Base-by-base conservation (phyloP, 2,329 filamentous ascomycete species). In the Pseudocercospora fijiensis region DNA sequence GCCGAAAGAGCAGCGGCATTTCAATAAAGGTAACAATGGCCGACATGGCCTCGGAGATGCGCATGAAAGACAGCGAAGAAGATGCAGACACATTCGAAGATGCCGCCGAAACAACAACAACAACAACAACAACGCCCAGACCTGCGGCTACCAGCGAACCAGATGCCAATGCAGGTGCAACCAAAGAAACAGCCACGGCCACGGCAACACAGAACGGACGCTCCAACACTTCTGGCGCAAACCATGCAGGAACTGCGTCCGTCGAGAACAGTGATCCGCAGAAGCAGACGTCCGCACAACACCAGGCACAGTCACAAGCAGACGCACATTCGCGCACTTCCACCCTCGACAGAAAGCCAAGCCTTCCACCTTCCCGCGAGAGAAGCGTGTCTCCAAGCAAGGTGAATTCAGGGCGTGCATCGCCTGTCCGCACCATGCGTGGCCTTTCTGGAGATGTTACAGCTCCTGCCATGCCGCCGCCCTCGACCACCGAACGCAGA, bases 81-180 rank as follows among this genome's bases (percentile, higher is more conserved):
- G 65, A 67, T 13, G 66, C 69, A 72, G 62, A 64, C 58, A 85
- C 85, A 16, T 96, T 96, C 73, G 91, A 96, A 79, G 92, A 96
- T 82, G 92, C 91, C 61, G 28, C 53, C n/a, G 53, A 56, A 16
- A 59, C 62, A 52, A 66, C 66, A 24, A 63, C 66, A 43, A n/a
- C n/a, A n/a, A n/a, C n/a, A 16, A 59, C 62, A 52, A 66, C 66
- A 24, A 63, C 66, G 30, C 62, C 62, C 26, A 49, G 28, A 61
- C 63, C 67, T 20, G 28, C 52, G 18, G 37, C 53, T 26, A 13
- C 20, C 11, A n/a, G 9, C 26, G 28, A 56, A 28, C 27, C n/a
- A 24, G 53, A 56, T 24, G 53, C 51, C 55, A 61, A 58, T 63
- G 67, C 58, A 49, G 71, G 65, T 24, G 67, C 61, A 61, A 76